Base-by-base conservation (phyloP, 352 stramenopile species). In the Globisporangium barbulae region DNA sequence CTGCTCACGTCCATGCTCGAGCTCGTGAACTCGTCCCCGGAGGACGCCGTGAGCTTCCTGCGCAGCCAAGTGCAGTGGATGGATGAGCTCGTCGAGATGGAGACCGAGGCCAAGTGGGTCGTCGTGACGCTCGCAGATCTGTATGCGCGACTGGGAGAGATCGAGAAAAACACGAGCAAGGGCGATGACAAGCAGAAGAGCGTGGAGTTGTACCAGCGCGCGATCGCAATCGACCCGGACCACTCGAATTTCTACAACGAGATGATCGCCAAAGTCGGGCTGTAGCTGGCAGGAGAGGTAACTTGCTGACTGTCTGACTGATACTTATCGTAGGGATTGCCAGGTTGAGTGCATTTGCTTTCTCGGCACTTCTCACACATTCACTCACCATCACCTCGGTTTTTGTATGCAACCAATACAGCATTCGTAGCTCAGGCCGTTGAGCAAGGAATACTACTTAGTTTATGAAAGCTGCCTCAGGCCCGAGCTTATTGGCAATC, bases 1-100 rank as follows among this genome's bases (percentile, higher is more conserved):
- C 81, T 99, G 53, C 61, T 99, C 6, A 83, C 88, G 19, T 96
- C 81, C 42, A 83, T 91, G 66, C 63, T 87, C 54, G 66, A 81
- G 52, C 59, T 84, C 22, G 73, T 88, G 28, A 57, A 79, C 69
- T 77, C 70, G 50, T 81, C 72, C 22, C 67, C 70, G 3, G 63
- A 70, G 0, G 73, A 88, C 8, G 68, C 72, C 1, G 63, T 58
- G 28, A 76, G 75, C 8, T 86, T 96, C 56, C 58, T 87, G 31
- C 76, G 87, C 10, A 87, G 89, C 67, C 84, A 91, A 67, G 70
- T 88, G 25, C 71, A 88, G 41, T 95, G 89, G 76, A 79, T 98
- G 54, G 66, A 88, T 28, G 76, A 88, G 53, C 78, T 98, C 57
- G 70, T 89, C 12, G 75, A 86, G 69, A 91, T 97, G 78, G 93